A percentile compares a stretch with the other conserved stretches of the same genome.
Conservation (phyloP, 345 rosid species). For the Populus ilicifolia region DNA sequence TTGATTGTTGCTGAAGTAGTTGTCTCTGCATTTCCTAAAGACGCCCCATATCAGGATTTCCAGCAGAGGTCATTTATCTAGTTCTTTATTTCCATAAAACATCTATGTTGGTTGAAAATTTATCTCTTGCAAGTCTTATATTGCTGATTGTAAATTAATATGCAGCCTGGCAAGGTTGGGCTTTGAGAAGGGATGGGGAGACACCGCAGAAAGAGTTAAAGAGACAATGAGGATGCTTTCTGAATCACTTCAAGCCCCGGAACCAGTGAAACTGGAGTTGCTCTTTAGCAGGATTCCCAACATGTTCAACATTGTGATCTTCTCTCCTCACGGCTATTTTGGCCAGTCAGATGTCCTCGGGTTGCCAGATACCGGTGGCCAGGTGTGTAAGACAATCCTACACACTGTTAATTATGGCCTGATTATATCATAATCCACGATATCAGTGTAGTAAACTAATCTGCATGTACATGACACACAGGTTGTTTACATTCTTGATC, state of each 20-base stretch:
- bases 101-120: neutral
- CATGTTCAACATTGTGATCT: slow-evolving; percentile 73
- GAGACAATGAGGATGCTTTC: slow-evolving; percentile 52
- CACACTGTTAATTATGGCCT: neutral
- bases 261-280: slow-evolving; percentile 46
- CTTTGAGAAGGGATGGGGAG: slow-evolving; percentile 66
- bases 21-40: slow-evolving; percentile 47
- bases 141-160: neutral
- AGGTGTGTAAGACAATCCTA: slow-evolving; percentile 30
- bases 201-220: slow-evolving; percentile 42
- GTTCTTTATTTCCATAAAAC: neutral
- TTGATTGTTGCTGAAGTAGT: slow-evolving; percentile 45
- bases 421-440: neutral
- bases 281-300: slow-evolving; percentile 71
- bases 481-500: slow-evolving; percentile 98
- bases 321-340: slow-evolving; percentile 90
- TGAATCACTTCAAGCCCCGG: slow-evolving; percentile 52
- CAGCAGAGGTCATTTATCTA: slow-evolving; percentile 48
- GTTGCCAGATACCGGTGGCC: slow-evolving; percentile 94
- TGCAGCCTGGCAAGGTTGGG: slow-evolving; percentile 49
- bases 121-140: neutral
- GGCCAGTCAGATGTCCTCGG: slow-evolving; percentile 92
- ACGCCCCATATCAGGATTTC: slow-evolving; percentile 56
- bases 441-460: neutral
- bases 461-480: slow-evolving; percentile 12